Percentiles rank a stretch among this genome's conserved stretches.
These are phyloP conservation scores for Cercospora sp. DNA, from an alignment of 2,329 filamentous ascomycete genomes.

Conservation along the genomic window DNA sequence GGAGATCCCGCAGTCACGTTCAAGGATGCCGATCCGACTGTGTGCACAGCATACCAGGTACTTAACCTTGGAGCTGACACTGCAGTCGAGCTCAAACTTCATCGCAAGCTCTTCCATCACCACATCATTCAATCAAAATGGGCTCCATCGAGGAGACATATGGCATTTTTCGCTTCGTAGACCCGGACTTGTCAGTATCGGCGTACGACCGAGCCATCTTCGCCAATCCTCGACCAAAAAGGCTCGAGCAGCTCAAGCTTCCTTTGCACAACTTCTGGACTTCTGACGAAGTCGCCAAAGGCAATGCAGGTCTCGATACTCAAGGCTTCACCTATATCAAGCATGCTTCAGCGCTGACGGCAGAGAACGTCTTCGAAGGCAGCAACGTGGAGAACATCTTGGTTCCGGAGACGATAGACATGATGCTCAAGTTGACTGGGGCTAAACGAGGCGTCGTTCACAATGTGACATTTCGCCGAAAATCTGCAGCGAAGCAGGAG, in stretches of 20 bases:
- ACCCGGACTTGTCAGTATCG: conserved; percentile 21
- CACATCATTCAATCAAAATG: background rate
- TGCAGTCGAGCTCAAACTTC: background rate
- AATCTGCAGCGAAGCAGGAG: conserved; percentile 13
- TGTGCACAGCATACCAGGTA: background rate
- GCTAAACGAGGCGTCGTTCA: conserved; percentile 21
- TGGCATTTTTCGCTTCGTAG: conserved; percentile 22
- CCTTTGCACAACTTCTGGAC: conserved; percentile 22
- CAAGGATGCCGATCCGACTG: background rate
- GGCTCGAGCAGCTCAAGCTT: conserved; percentile 15
- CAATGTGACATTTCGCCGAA: conserved; percentile 18
- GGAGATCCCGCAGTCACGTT: background rate
- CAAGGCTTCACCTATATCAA: conserved; percentile 24
- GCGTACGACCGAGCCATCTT: conserved; percentile 23
- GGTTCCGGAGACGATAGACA: conserved; percentile 17
- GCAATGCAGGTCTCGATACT: conserved; percentile 20
- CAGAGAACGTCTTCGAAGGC: conserved; percentile 19
- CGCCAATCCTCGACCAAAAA: conserved; percentile 18
- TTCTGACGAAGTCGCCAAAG: conserved; percentile 15
- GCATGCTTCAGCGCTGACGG: conserved; percentile 12
- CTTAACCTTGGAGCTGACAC: background rate
- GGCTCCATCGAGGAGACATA: background rate
- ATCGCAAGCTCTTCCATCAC: background rate
- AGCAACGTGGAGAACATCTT: conserved; percentile 21
- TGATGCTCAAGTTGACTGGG: conserved; percentile 23